A percentile compares a stretch with the other conserved stretches of the same genome.
These are phyloP conservation scores for Globisporangium barbulae DNA, from an alignment of 352 stramenopile genomes.

Conservation along the genomic window DNA sequence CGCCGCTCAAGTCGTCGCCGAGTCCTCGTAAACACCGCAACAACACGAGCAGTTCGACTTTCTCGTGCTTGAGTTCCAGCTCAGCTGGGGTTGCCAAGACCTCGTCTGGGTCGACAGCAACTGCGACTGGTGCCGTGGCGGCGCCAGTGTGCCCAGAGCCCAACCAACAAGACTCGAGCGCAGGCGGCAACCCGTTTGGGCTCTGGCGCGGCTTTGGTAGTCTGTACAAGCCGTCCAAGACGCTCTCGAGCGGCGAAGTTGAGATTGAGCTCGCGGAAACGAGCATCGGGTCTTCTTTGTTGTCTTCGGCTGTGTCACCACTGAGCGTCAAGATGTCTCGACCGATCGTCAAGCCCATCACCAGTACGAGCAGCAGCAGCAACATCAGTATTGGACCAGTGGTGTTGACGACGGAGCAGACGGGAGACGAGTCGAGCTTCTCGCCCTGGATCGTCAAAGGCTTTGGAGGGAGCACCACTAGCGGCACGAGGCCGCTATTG, in stretches of 20 bases:
- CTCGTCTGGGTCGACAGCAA: neutral
- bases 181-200: slow-evolving; percentile 3
- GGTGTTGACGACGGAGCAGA: neutral
- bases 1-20: slow-evolving; percentile 10
- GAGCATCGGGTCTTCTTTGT: neutral
- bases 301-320: neutral
- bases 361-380: neutral
- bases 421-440: neutral
- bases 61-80: neutral
- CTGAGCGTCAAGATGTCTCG: slow-evolving; percentile 15
- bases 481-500: neutral
- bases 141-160: slow-evolving; percentile 10
- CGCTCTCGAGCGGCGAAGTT: neutral
- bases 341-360: slow-evolving; percentile 16
- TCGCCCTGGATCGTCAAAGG: slow-evolving; percentile 17
- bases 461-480: neutral
- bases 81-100: neutral
- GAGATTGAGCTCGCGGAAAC: slow-evolving; percentile 15
- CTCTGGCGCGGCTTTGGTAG: slow-evolving; percentile 17
- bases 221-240: slow-evolving; percentile 14
- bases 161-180: neutral
- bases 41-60: neutral
- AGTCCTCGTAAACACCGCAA: slow-evolving; percentile 17
- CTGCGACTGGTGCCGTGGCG: neutral
- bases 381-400: neutral